Percentiles rank a stretch among this genome's conserved stretches.
These are phyloP conservation scores for Saccharomycopsis sp. DNA, from an alignment of 805 yeast genomes.

Conservation along the genomic window DNA sequence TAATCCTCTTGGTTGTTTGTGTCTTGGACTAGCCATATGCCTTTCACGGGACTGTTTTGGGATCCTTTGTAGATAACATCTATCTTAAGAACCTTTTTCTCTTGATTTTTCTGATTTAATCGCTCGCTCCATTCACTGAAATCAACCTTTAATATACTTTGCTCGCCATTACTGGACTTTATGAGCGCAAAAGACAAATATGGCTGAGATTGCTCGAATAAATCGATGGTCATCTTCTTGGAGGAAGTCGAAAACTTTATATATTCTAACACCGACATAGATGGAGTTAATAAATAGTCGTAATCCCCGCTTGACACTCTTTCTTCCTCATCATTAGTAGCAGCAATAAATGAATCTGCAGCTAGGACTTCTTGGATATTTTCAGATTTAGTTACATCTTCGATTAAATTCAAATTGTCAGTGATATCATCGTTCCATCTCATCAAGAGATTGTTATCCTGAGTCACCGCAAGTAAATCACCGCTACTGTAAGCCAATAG, in stretches of 20 bases:
- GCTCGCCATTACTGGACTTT: neutral
- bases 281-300: constrained; percentile 2
- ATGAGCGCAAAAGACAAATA: constrained; percentile 8
- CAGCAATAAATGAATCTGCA: neutral
- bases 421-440: constrained; percentile 7
- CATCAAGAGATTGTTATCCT: constrained; percentile 7
- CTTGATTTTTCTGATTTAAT: neutral
- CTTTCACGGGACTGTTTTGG: neutral
- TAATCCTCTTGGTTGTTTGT: neutral
- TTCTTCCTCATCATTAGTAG: neutral
- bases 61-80: neutral
- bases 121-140: constrained; percentile 8
- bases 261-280: constrained; percentile 1
- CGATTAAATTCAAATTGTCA: neutral
- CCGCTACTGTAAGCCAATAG: constrained; percentile 8
- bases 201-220: neutral
- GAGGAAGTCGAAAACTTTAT: neutral
- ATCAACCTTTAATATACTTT: constrained; percentile 6
- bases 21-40: neutral
- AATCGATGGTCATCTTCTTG: constrained; percentile 1
- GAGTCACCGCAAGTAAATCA: constrained; percentile 4
- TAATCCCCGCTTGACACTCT: constrained; percentile 1
- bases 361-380: neutral
- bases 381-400: neutral
- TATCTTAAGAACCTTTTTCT: neutral